Evolutionary conservation across 1,139 yeast genomes (phyloP).

Genomic region (Ogataea hybrid): DNA sequence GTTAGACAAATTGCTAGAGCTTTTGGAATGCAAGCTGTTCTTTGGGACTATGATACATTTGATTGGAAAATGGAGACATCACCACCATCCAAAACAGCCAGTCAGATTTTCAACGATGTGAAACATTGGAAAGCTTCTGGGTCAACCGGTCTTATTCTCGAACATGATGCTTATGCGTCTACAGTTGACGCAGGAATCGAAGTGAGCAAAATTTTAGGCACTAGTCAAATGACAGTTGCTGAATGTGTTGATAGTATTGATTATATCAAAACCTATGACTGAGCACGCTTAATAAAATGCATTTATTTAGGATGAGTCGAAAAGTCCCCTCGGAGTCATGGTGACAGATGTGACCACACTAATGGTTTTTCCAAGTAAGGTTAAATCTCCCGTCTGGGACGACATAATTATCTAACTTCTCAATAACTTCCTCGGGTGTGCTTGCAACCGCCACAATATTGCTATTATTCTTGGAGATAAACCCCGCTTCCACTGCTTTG

Average conservation of each 20-base stretch:
- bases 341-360: neutral
- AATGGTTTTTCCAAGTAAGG: conserved; percentile 56
- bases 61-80: conserved; percentile 75
- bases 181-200: conserved; percentile 72
- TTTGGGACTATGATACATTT: conserved; percentile 91
- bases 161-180: conserved; percentile 70
- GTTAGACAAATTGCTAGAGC: conserved; percentile 76
- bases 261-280: conserved; percentile 28
- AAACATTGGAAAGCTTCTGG: conserved; percentile 43
- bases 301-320: too few relatives aligned
- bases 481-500: conserved; percentile 59
- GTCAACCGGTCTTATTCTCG: conserved; percentile 66
- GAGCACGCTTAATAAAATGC: neutral
- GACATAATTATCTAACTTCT: conserved; percentile 55
- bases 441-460: conserved; percentile 67
- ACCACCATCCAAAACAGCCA: conserved; percentile 40
- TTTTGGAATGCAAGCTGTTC: conserved; percentile 82
- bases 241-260: conserved; percentile 70
- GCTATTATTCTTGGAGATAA: conserved; percentile 66
- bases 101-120: conserved; percentile 55
- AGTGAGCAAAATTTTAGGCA: conserved; percentile 50
- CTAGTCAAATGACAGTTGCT: conserved; percentile 72
- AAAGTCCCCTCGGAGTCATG: neutral
- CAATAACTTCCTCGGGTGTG: conserved; percentile 64
- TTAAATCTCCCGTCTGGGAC: conserved; percentile 77